These are phyloP conservation scores for Eucalyptus tenuipes DNA, from an alignment of 345 rosid genomes.

Conservation along the genomic window DNA sequence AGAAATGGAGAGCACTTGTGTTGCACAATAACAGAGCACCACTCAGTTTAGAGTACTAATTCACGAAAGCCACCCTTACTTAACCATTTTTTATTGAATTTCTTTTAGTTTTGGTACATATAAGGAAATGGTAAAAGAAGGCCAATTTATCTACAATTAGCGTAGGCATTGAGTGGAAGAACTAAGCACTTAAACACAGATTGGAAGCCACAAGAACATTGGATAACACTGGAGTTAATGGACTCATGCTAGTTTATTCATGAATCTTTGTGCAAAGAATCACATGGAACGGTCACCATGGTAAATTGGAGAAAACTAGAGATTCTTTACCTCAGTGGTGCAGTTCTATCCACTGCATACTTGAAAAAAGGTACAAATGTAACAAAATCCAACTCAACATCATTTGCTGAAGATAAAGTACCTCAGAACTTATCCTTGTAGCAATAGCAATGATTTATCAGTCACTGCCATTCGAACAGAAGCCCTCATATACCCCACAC, in stretches of 20 bases:
- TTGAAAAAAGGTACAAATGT: background rate
- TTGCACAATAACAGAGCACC: background rate
- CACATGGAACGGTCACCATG: background rate
- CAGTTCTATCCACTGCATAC: background rate
- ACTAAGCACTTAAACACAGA: background rate
- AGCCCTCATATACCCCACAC: background rate
- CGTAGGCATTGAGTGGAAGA: background rate
- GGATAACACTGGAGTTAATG: background rate
- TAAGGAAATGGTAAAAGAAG: background rate
- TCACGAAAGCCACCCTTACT: background rate
- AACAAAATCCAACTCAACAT: background rate
- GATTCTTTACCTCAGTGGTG: background rate
- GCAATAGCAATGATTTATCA: background rate
- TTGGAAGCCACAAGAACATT: background rate
- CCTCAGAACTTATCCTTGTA: background rate
- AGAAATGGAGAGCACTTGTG: background rate
- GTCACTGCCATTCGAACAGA: background rate
- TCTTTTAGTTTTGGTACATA: background rate
- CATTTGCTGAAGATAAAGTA: background rate
- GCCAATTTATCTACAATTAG: background rate
- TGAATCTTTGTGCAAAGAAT: background rate
- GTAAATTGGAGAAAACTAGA: background rate
- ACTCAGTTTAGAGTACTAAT: background rate
- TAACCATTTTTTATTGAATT: background rate
- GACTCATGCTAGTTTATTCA: background rate